Percentiles rank a stretch among this genome's conserved stretches.
phyloP scores from a whole-genome alignment of 306 rosid genomes.

The Sesbania bispinosa region DNA sequence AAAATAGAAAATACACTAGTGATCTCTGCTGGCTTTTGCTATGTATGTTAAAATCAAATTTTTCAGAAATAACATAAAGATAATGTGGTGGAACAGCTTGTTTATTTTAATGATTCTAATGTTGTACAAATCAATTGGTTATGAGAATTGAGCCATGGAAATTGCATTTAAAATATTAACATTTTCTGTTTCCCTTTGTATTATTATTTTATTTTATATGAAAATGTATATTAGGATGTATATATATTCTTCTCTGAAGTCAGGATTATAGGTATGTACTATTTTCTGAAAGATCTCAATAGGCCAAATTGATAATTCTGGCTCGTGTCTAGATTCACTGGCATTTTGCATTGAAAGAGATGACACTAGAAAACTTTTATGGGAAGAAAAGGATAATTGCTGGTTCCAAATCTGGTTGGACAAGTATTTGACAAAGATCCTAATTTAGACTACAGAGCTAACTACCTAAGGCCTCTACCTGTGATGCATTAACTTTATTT shows the following conservation, averaged over 20 bases:
- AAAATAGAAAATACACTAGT: too few relatives aligned
- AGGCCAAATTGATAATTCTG: background rate
- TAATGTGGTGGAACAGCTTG: too few relatives aligned
- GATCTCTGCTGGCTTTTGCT: too few relatives aligned
- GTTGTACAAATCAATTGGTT: too few relatives aligned
- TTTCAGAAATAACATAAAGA: too few relatives aligned
- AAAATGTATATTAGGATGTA: background rate
- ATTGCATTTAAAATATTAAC: too few relatives aligned
- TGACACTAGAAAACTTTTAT: background rate
- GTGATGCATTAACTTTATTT: too few relatives aligned
- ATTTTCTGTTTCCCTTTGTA: too few relatives aligned
- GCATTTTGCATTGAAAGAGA: background rate
- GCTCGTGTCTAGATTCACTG: background rate
- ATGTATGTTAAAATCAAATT: too few relatives aligned
- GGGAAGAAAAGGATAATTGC: background rate
- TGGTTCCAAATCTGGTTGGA: background rate
- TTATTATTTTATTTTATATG: too few relatives aligned
- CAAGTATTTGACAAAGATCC: conserved; percentile 13
- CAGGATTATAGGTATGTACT: background rate
- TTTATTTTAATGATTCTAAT: too few relatives aligned
- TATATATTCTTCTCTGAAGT: background rate
- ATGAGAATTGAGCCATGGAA: too few relatives aligned
- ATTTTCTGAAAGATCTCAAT: background rate
- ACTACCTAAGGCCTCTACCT: conserved; percentile 1
- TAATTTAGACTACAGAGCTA: background rate